These are phyloP conservation scores for Phytophthora cajani DNA, from an alignment of 352 stramenopile genomes.

Conservation along the genomic window DNA sequence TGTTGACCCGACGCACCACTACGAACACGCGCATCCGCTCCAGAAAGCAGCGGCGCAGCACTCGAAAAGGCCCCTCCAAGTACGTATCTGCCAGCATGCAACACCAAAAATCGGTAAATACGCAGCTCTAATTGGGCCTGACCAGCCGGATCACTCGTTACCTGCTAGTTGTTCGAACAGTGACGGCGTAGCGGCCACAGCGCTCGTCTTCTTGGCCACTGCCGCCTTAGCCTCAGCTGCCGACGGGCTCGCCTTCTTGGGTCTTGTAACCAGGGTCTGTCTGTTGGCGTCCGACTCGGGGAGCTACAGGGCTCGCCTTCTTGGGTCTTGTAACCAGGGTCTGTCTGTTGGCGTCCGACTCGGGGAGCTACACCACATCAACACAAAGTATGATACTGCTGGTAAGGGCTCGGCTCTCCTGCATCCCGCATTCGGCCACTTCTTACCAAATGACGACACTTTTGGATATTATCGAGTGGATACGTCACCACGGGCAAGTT, in stretches of 20 bases:
- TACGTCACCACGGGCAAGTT: constrained; percentile 36
- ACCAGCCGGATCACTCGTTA: constrained; percentile 16
- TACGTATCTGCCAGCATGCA: constrained; percentile 59
- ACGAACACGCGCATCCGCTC: constrained; percentile 81
- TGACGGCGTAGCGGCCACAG: constrained; percentile 28
- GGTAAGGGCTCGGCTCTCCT: background rate
- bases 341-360: constrained; percentile 61
- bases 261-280: constrained; percentile 43
- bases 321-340: constrained; percentile 39
- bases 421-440: background rate
- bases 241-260: constrained; percentile 35
- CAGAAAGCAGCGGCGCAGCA: constrained; percentile 86
- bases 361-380: constrained; percentile 58
- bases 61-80: constrained; percentile 83
- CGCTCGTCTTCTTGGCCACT: constrained; percentile 9
- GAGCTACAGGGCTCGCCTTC: constrained; percentile 56
- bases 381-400: background rate
- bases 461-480: constrained; percentile 90
- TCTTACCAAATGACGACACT: constrained; percentile 76
- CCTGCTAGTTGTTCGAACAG: constrained; percentile 69
- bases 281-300: constrained; percentile 64
- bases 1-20: constrained; percentile 91
- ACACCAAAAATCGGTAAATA: background rate
- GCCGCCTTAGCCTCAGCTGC: constrained; percentile 24
- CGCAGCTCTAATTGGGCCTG: constrained; percentile 1